Conservation (phyloP, 139 green algal species). For the Tetraselmis striata region DNA sequence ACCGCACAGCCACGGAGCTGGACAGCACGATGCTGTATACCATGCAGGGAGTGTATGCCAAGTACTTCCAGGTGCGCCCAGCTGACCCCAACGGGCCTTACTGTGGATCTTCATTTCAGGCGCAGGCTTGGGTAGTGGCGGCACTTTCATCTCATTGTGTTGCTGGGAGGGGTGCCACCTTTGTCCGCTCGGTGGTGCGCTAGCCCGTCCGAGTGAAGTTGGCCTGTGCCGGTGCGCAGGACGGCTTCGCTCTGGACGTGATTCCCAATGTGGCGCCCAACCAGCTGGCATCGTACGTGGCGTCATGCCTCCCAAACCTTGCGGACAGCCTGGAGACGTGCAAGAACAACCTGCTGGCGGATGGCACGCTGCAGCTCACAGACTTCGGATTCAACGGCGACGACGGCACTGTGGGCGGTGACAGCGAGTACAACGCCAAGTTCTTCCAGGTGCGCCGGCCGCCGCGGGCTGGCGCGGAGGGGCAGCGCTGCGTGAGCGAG, state of each 20-base stretch:
- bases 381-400: not conserved
- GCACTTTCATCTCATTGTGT: no score
- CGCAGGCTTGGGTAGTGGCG: no score
- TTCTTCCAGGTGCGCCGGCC: not conserved
- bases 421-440: not conserved
- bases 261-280: constrained; percentile 21
- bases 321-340: not conserved
- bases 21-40: not conserved
- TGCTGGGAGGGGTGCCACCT: no score
- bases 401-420: no score
- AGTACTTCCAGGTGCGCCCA: not conserved
- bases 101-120: no score
- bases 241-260: constrained; percentile 27
- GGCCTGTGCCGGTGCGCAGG: constrained; percentile 7
- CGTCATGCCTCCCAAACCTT: not conserved
- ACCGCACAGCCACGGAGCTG: not conserved
- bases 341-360: not conserved
- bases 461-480: not conserved
- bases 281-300: constrained; percentile 1
- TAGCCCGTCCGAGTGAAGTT: no score
- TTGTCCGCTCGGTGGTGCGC: no score
- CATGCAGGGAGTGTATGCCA: not conserved
- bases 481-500: not conserved
- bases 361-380: not conserved
- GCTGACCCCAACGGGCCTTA: no score